phyloP scores from a whole-genome alignment of 2,329 filamentous ascomycete species.

The Pseudovirgaria hyperparasitica region DNA sequence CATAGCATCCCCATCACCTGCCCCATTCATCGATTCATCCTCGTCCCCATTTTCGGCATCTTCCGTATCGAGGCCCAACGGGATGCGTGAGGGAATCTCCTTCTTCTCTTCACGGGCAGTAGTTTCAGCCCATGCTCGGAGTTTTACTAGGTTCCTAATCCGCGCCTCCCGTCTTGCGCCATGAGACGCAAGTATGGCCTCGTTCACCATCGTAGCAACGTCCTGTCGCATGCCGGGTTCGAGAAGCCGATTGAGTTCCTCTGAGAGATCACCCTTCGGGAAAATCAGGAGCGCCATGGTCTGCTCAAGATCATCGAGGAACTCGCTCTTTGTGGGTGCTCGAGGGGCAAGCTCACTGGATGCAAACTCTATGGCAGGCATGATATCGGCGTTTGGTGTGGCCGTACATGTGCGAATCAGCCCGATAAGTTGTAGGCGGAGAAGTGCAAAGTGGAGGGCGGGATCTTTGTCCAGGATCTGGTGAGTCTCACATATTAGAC shows the following conservation, averaged over 20 bases:
- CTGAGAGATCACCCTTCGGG: slow-evolving; percentile 63
- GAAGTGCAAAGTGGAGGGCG: slow-evolving; percentile 73
- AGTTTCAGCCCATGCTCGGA: slow-evolving; percentile 75
- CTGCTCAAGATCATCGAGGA: slow-evolving; percentile 75
- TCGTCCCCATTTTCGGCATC: slow-evolving; percentile 11
- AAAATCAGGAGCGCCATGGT: slow-evolving; percentile 92
- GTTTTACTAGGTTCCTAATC: slow-evolving; percentile 66
- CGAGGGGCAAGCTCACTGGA: slow-evolving; percentile 76
- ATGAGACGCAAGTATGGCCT: slow-evolving; percentile 67
- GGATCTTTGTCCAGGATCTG: slow-evolving; percentile 81
- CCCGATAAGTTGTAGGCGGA: slow-evolving; percentile 87
- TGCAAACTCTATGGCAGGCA: slow-evolving; percentile 72
- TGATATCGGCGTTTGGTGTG: slow-evolving; percentile 57
- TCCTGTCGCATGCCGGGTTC: slow-evolving; percentile 66
- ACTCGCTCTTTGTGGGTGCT: slow-evolving; percentile 68
- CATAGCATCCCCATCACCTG: slow-evolving; percentile 24
- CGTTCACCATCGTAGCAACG: slow-evolving; percentile 82
- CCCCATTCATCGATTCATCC: slow-evolving; percentile 14
- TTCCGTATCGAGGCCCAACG: slow-evolving; percentile 24
- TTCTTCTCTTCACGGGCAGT: slow-evolving; percentile 36
- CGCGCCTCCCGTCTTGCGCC: slow-evolving; percentile 65
- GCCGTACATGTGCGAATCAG: slow-evolving; percentile 68
- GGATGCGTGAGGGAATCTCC: slow-evolving; percentile 26
- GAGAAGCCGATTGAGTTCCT: slow-evolving; percentile 62
- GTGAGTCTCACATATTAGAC: slow-evolving; percentile 12